These are phyloP conservation scores for Erigeron canadensis DNA, from an alignment of 129 eudicot species.

Conservation along the genomic window DNA sequence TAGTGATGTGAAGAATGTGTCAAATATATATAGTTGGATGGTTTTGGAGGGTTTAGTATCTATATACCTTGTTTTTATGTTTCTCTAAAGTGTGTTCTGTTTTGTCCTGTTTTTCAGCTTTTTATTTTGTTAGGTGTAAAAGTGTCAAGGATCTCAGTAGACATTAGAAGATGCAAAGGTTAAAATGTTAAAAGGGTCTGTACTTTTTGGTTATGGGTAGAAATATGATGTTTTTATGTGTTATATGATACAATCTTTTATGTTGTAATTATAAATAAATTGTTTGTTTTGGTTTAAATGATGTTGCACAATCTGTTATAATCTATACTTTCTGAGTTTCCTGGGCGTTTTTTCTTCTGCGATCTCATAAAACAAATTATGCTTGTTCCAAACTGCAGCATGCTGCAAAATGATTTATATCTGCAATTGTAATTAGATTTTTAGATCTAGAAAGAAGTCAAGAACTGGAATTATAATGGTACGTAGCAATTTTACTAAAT, in stretches of 20 bases:
- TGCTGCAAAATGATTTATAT: no score
- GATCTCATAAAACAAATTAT: no score
- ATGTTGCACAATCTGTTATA: background rate
- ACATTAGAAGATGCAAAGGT: conserved; percentile 26
- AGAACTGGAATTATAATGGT: no score
- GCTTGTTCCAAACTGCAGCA: no score
- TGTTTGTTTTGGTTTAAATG: conserved; percentile 13
- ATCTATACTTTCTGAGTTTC: no score
- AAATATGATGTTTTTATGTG: conserved; percentile 24
- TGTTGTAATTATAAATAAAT: conserved; percentile 21
- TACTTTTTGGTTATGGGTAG: conserved; percentile 24
- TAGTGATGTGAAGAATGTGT: conserved; percentile 69
- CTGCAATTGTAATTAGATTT: no score
- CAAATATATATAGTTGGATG: conserved; percentile 17
- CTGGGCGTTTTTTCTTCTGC: no score
- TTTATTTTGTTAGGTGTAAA: conserved; percentile 35
- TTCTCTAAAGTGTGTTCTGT: conserved; percentile 11
- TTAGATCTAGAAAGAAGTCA: no score
- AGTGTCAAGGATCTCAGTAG: conserved; percentile 22
- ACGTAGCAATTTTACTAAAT: no score
- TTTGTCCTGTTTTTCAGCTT: background rate
- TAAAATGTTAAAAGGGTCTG: conserved; percentile 24
- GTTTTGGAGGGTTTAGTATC: conserved; percentile 31
- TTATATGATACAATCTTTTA: conserved; percentile 24
- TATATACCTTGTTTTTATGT: conserved; percentile 13